A percentile compares a stretch with the other conserved stretches of the same genome.
phyloP scores from a whole-genome alignment of 192 early-diverging fungal genomes.

The Endogone sp. region DNA sequence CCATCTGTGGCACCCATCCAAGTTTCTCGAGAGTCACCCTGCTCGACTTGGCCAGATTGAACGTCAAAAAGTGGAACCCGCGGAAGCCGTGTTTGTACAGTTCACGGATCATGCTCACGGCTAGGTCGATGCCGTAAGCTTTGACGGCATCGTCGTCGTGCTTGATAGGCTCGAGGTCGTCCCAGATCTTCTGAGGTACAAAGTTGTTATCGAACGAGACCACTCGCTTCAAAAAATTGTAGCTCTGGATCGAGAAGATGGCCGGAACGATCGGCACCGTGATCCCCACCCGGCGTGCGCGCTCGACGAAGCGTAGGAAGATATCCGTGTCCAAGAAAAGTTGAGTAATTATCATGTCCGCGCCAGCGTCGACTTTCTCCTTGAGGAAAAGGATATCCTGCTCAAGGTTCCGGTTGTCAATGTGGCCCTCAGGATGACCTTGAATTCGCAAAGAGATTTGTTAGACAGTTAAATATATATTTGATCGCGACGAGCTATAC shows the following conservation, averaged over 20 bases:
- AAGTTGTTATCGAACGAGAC: conserved; percentile 77
- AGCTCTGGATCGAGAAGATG: conserved; percentile 93
- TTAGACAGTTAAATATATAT: background rate
- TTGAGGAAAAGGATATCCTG: conserved; percentile 78
- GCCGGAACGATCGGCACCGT: conserved; percentile 82
- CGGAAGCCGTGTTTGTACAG: conserved; percentile 42
- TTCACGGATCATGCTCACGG: conserved; percentile 70
- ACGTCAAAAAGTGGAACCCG: conserved; percentile 93
- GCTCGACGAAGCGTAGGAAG: conserved; percentile 76
- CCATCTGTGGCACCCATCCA: conserved; percentile 60
- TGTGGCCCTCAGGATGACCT: conserved; percentile 93
- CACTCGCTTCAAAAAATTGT: conserved; percentile 85
- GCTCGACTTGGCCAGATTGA: conserved; percentile 86
- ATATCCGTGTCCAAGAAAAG: conserved; percentile 83
- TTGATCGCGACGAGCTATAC: too few species aligned
- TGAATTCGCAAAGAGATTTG: background rate
- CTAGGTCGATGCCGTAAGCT: conserved; percentile 84
- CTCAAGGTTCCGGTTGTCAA: conserved; percentile 68
- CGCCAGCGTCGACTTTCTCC: conserved; percentile 87
- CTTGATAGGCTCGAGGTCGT: conserved; percentile 86
- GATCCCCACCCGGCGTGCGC: conserved; percentile 73
- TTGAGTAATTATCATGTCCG: conserved; percentile 95
- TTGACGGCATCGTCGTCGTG: conserved; percentile 95
- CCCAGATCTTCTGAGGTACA: conserved; percentile 73
- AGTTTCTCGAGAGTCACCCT: conserved; percentile 78